Evolutionary conservation across 306 rosid genomes (phyloP).

Genomic region (Sicyos edulis): DNA sequence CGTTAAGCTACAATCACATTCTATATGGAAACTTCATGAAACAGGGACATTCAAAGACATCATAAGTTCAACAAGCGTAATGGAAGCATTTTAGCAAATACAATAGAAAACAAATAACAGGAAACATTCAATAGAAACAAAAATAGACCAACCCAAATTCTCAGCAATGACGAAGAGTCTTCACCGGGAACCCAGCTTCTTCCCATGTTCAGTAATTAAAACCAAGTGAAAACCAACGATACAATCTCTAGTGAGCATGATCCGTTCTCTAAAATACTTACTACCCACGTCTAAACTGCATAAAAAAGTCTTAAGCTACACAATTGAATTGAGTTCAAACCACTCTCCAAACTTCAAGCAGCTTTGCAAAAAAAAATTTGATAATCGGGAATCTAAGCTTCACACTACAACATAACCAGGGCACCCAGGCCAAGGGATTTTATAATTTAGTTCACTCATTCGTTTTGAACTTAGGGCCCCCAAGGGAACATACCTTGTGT

Average conservation of each 20-base stretch:
- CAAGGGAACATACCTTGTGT: too few relatives aligned
- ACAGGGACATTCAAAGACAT: background rate
- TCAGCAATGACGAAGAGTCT: background rate
- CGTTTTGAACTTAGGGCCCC: too few relatives aligned
- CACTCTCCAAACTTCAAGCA: background rate
- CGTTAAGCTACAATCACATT: background rate
- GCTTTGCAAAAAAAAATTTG: too few relatives aligned
- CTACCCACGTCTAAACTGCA: background rate
- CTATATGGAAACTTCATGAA: background rate
- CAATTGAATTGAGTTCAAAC: background rate
- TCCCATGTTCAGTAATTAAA: background rate
- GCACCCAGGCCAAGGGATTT: too few relatives aligned
- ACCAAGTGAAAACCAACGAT: background rate
- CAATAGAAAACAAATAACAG: background rate
- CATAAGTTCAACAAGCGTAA: background rate
- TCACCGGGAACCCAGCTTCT: background rate
- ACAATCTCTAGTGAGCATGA: background rate
- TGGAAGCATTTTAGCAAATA: constrained; percentile 1
- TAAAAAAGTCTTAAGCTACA: background rate
- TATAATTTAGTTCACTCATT: too few relatives aligned
- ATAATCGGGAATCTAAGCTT: too few relatives aligned
- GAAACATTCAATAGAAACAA: background rate
- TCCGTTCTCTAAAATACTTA: background rate
- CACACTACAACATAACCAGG: too few relatives aligned
- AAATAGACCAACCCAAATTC: constrained; percentile 1